phyloP scores from a whole-genome alignment of 2,329 filamentous ascomycete species.

The Xylaria sp. region DNA sequence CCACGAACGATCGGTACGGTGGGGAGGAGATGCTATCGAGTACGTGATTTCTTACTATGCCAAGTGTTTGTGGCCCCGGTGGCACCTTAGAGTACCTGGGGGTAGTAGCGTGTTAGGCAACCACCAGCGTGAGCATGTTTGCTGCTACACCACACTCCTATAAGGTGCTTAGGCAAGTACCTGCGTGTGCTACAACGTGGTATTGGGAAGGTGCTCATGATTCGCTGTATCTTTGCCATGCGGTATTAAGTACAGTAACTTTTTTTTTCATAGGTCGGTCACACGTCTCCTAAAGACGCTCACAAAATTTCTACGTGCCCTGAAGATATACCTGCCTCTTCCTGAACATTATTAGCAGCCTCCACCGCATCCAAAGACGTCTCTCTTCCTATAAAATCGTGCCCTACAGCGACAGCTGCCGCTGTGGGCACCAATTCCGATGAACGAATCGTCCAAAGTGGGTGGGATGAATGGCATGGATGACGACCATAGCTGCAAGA shows the following conservation, averaged over 20 bases:
- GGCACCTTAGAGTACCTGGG: too few species aligned
- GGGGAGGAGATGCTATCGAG: too few species aligned
- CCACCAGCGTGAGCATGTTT: too few species aligned
- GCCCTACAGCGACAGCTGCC: conserved; percentile 18
- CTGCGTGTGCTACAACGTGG: too few species aligned
- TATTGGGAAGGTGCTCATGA: neutral
- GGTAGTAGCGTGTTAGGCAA: too few species aligned
- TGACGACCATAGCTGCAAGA: conserved; percentile 35
- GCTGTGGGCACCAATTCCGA: neutral
- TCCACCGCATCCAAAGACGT: neutral
- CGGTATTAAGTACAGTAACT: neutral
- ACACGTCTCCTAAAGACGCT: neutral
- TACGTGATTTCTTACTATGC: too few species aligned
- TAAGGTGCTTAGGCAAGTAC: too few species aligned
- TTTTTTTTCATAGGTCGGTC: neutral
- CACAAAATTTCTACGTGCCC: neutral
- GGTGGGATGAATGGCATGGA: neutral
- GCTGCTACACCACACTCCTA: too few species aligned
- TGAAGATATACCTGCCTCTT: neutral
- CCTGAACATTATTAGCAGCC: neutral
- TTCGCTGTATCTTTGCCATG: neutral
- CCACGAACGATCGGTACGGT: too few species aligned
- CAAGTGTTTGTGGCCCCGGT: too few species aligned
- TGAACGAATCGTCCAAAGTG: conserved; percentile 11
- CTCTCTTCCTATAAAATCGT: neutral